A percentile compares a stretch with the other conserved stretches of the same genome.
Evolutionary conservation across 176 grass and related monocot genomes (phyloP).

Genomic region (Triticum urartu): DNA sequence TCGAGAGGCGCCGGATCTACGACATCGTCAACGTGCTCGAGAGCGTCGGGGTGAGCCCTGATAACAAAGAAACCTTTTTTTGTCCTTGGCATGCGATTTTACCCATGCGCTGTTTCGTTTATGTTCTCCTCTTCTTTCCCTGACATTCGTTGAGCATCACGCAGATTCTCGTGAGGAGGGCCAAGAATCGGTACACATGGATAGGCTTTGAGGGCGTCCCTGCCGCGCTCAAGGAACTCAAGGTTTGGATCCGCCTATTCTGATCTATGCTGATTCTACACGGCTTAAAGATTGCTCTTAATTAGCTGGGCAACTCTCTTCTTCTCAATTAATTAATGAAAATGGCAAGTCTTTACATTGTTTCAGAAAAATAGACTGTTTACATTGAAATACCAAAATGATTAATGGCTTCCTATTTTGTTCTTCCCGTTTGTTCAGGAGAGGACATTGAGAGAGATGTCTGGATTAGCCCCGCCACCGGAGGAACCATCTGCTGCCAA

Average conservation of each 20-base stretch:
- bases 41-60: constrained; percentile 79
- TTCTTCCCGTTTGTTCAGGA: constrained; percentile 44
- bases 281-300: not conserved
- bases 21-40: constrained; percentile 97
- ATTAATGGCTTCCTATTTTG: not conserved
- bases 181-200: constrained; percentile 83
- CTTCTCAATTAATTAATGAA: not conserved
- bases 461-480: constrained; percentile 8
- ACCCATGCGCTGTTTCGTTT: not conserved
- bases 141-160: not conserved
- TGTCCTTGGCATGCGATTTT: not conserved
- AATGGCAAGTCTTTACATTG: not conserved
- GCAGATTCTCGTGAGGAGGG: constrained; percentile 81
- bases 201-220: constrained; percentile 80
- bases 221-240: constrained; percentile 60
- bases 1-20: constrained; percentile 98
- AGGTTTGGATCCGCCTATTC: constrained; percentile 39
- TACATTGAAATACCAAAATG: not conserved
- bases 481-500: constrained; percentile 41
- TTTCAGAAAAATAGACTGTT: not conserved
- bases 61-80: not conserved
- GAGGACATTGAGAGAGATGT: constrained; percentile 42
- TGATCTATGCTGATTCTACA: not conserved
- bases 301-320: not conserved
- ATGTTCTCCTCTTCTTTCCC: not conserved